Evolutionary conservation across 2,329 filamentous ascomycete genomes (phyloP), one percentile per base, ranked within the genome.

Genomic region (Ophioceras dolichostomum): DNA sequence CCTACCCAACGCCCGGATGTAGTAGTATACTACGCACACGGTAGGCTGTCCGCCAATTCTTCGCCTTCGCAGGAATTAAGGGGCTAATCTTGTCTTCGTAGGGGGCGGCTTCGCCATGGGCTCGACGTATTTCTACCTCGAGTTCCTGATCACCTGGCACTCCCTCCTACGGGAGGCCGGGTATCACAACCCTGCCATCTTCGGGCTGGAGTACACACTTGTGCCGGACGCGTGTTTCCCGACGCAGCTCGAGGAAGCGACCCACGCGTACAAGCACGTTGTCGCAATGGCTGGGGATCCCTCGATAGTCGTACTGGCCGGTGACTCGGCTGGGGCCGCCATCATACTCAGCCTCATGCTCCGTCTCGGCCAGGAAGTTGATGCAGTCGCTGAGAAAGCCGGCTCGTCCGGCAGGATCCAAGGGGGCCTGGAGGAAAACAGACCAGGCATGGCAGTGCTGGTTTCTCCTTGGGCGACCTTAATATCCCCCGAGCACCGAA

Each of bases 91-190:
- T 22, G 10, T 27, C 30, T 28, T 10, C 14, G 4, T 41, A 82
- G 77, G 82, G 13, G 86, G 86, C 17, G 86, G 86, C 1, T 91
- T 93, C 54, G 74, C 76, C 6, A 83, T 93, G 78, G 86, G 85
- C 3, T 86, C 82, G 10, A 66, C 71, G 14, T 83, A 82, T 59
- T 93, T 93, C 56, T 93, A 93, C 54, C 70, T 88, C 26, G 86
- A 93, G 49, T 91, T 89, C 46, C 65, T 93, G 3, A 62, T 89
- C 38, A 72, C 76, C 8, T 86, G 80, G 79, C 61, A 83, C 10
- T 64, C 68, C 31, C 60, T 86, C 14, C 65, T 93, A 28, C 66
- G 73, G 39, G 60, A 70, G 36, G 62, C 66, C 14, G 81, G 80
- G 2, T 89, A 81, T 54, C 54, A 61, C 9, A 91, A 88, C 49